Conservation (phyloP, 495 filamentous ascomycete species). For the Neurospora tetraspora region DNA sequence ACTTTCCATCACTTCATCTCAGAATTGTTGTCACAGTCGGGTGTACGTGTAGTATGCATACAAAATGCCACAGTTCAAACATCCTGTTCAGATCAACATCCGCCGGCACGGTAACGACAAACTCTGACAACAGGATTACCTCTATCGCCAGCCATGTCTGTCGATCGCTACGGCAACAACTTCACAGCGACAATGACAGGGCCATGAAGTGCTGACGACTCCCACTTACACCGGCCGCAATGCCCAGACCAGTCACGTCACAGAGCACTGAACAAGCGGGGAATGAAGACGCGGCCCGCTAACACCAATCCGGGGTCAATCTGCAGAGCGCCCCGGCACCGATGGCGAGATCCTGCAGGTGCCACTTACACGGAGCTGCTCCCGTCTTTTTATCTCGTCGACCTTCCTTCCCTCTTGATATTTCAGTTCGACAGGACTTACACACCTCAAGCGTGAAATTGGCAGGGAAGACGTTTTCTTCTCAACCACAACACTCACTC, state of each 20-base stretch:
- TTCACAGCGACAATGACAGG: neutral
- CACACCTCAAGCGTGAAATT: neutral
- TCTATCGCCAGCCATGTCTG: neutral
- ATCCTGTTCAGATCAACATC: neutral
- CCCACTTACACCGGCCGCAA: neutral
- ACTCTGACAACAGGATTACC: neutral
- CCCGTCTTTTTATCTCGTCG: neutral
- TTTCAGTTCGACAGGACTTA: neutral
- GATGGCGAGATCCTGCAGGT: neutral
- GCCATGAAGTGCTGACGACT: neutral
- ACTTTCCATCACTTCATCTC: neutral
- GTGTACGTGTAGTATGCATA: neutral
- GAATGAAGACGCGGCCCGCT: neutral
- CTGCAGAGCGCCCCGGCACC: neutral
- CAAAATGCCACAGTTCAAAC: neutral
- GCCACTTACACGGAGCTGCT: neutral
- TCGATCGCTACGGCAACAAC: neutral
- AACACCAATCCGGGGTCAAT: neutral
- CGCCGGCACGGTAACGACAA: neutral
- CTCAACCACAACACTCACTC: neutral
- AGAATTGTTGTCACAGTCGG: neutral
- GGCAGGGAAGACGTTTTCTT: neutral
- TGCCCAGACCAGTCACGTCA: neutral
- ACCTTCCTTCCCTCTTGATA: neutral
- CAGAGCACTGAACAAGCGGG: neutral